Evolutionary conservation across 345 rosid species (phyloP), one percentile per base, ranked within the genome.

Genomic region (Psidium friedrichsthalianum): DNA sequence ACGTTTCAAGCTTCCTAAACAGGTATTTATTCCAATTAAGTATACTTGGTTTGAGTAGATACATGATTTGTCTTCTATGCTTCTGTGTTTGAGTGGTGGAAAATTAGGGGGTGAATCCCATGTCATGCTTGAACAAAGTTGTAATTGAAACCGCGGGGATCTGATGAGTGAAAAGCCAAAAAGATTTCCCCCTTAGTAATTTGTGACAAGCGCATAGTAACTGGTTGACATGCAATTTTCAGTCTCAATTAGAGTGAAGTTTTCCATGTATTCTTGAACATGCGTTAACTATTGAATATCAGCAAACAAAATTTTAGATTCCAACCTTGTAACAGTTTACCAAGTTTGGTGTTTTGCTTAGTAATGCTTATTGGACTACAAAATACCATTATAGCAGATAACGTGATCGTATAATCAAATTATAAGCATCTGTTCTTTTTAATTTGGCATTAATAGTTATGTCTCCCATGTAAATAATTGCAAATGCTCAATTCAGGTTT

Each of bases 1-100:
- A 94, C 58, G 64, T 87, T 85, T 90, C 94, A 53, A 94, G 93
- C 95, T 97, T 95, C 89, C 94, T 95, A 83, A 93, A 97, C 84
- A 92, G 87, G 98, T 94, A 93, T 84, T 56, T 81, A 40, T 54
- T 84, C 88, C 84, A 32, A 18, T 18, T 36, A 18, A 69, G 47
- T 69, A 36, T 80, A 40, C 29, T 47, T 82, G 54, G 24, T 40
- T 29, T 49, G 27, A 56, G 49, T 40, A 53, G 42, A 55, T 83
- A 5, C 47, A 6, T 27, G 52, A 40, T 32, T 83, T 83, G 32
- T 44, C 58, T 53, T 56, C 47, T 36, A 18, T 36, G 52, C 20
- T 40, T 36, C 74, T 40, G 52, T 51, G 52, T 51, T 40, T 56
- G 29, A 40, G 69, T 56, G 49, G 74, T n/a, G 59, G 82, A 78